Evolutionary conservation across 1,284 basidiomycete genomes (phyloP), one percentile per base, ranked within the genome.

Genomic region (Fomitopsis schrenkii): DNA sequence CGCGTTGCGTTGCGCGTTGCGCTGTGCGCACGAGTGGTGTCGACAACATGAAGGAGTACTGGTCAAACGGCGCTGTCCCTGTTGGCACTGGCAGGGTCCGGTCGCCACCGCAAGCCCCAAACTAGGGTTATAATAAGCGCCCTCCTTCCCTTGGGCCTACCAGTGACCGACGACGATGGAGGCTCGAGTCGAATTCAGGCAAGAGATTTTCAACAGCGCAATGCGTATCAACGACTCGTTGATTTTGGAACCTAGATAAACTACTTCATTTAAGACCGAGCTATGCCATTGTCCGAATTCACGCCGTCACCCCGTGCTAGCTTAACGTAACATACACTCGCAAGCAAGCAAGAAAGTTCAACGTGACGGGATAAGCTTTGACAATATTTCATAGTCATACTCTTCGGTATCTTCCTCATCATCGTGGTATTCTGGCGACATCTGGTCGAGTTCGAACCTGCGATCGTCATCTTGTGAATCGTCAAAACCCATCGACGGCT

Each of bases 321-420:
- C 30, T 33, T 8, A 33, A 33, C 8, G 8, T 8, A 33, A 33
- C 14, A 22, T 26, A 57, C 14, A 26, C 28, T 22, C 28, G 56
- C 12, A 2, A 15, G 10, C 12, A 15, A 57, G 38, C 38, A 10
- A 6, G 15, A 12, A 57, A 7, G 17, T 1, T 22, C 60, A 65
- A 50, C 40, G 19, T 54, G 73, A 65, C 33, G 55, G 15, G 8
- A 12, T 38, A 7, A 6, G 19, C 60, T 74, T 80, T 7, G 82
- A 86, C 66, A 90, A 66, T 59, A 90, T 83, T 60, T 81, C 74
- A 61, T 89, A 90, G 70, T 89, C 86, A 50, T 69, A 74, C 12
- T 74, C 70, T 26, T 70, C 71, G 38, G 72, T 71, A 3, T 71
- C 74, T 26, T 69, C 73, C 46, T 65, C 67, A n/a, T 59, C 66